These are phyloP conservation scores for Botrytis tulipae DNA, from an alignment of 2,329 filamentous ascomycete species.

Conservation along the genomic window DNA sequence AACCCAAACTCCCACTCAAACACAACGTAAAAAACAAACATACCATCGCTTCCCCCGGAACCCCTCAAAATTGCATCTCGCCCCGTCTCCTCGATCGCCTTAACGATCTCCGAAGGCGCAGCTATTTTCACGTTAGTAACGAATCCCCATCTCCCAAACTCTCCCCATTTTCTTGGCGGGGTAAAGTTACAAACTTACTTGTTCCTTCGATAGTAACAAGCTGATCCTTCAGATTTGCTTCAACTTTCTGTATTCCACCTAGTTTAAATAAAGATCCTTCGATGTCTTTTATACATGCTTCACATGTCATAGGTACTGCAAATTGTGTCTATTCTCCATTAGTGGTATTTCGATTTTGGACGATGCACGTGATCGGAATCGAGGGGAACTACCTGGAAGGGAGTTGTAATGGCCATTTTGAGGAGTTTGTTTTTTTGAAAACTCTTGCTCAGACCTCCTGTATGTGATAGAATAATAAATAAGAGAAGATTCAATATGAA, in stretches of 20 bases:
- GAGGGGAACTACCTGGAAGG: constrained; percentile 38
- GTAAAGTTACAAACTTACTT: constrained; percentile 49
- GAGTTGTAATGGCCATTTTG: constrained; percentile 38
- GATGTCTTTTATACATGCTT: constrained; percentile 83
- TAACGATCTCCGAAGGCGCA: constrained; percentile 84
- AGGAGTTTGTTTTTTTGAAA: background rate
- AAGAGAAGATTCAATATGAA: background rate
- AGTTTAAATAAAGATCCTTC: constrained; percentile 75
- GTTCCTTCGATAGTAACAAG: constrained; percentile 83
- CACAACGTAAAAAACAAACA: constrained; percentile 40
- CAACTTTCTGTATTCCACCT: constrained; percentile 76
- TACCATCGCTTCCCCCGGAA: constrained; percentile 81
- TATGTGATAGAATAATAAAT: background rate
- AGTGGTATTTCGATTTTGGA: background rate
- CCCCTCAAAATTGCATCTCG: constrained; percentile 93
- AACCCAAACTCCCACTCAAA: constrained; percentile 13
- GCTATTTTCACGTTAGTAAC: constrained; percentile 46
- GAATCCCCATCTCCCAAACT: background rate
- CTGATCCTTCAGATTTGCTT: constrained; percentile 79
- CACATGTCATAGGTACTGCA: constrained; percentile 90
- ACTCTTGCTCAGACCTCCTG: background rate
- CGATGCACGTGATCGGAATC: constrained; percentile 30
- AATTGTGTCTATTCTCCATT: constrained; percentile 72
- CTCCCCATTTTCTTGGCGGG: constrained; percentile 36
- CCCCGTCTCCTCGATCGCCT: constrained; percentile 84